These are phyloP conservation scores for Zalaria obscura DNA, from an alignment of 2,329 filamentous ascomycete species.

Conservation along the genomic window DNA sequence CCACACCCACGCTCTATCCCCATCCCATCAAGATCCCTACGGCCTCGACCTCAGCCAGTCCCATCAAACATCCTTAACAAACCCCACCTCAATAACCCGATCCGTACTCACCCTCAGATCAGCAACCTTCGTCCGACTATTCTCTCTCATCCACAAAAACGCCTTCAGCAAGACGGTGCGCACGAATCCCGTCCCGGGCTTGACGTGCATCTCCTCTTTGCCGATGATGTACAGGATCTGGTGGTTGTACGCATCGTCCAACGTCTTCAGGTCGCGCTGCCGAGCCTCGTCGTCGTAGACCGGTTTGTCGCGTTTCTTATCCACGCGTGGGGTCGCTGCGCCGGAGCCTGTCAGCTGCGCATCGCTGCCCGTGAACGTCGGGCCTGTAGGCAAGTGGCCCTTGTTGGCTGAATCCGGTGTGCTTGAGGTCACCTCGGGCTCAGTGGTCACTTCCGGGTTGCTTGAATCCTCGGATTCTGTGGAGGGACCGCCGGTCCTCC, in stretches of 20 bases:
- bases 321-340: not conserved
- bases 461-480: not conserved
- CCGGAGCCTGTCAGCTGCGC: not conserved
- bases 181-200: slow-evolving; percentile 23
- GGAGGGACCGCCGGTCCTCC: not conserved
- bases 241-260: slow-evolving; percentile 9
- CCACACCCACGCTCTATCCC: no score
- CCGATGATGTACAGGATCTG: slow-evolving; percentile 13
- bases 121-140: slow-evolving; percentile 51
- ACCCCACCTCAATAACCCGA: slow-evolving; percentile 52
- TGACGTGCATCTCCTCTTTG: slow-evolving; percentile 12
- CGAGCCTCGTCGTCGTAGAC: not conserved
- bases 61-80: slow-evolving; percentile 24
- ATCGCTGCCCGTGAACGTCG: not conserved
- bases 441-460: not conserved
- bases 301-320: not conserved
- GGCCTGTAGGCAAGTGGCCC: not conserved
- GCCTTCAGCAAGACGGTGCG: slow-evolving; percentile 35
- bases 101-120: slow-evolving; percentile 46
- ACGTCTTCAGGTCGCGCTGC: slow-evolving; percentile 7
- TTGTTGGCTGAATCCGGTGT: not conserved
- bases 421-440: not conserved
- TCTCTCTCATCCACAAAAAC: slow-evolving; percentile 53
- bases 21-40: no score
- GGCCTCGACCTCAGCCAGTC: no score